Base-by-base conservation (phyloP, 192 early-diverging fungal genomes). In the Coemansia sp. region DNA sequence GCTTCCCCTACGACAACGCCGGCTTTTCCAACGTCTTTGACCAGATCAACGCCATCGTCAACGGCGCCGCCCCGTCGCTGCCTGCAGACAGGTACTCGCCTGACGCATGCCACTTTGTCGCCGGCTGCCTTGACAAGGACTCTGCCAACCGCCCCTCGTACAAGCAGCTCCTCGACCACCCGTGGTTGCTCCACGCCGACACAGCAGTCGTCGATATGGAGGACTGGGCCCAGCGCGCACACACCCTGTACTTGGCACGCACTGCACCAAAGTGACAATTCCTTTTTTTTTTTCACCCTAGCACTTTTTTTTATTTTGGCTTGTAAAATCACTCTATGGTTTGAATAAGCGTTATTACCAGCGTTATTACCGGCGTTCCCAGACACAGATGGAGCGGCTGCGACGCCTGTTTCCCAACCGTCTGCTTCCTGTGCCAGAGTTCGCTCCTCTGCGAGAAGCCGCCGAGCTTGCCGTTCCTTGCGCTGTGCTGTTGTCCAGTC, bases 41-140 rank as follows among this genome's bases (percentile, higher is more conserved):
- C 6, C 93, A 95, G 61, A 70, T 97, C 60, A 88, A 85, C 57
- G 92, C 92, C 40, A 96, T 98, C 71, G 89, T 96, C 41, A 72
- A 85, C 20, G 93, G 85, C 35, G 87, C 85, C 0, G 86, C 93
- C 40, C 95, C 94, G 0, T 71, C 64, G 13, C 67, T 98, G 29
- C 91, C 93, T 9, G 61, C 49, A 8, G 85, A 86, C 19, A 66
- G 70, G 35, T 95, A 88, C 66, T 91, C 91, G 15, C 68, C 71
- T 15, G 84, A 84, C 4, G 89, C 90, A 9, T 85, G 88, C 29
- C 87, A 91, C 65, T 96, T 98, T 86, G 85, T 95, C 7, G 76
- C 85, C 9, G 52, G 80, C 42, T 97, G 95, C 65, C 63, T 93
- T 41, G 67, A 73, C 36, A 96, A 96, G 73, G 85, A 89, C 53